These are phyloP conservation scores for Triangularia setosa DNA, from an alignment of 2,329 filamentous ascomycete genomes.

Conservation along the genomic window DNA sequence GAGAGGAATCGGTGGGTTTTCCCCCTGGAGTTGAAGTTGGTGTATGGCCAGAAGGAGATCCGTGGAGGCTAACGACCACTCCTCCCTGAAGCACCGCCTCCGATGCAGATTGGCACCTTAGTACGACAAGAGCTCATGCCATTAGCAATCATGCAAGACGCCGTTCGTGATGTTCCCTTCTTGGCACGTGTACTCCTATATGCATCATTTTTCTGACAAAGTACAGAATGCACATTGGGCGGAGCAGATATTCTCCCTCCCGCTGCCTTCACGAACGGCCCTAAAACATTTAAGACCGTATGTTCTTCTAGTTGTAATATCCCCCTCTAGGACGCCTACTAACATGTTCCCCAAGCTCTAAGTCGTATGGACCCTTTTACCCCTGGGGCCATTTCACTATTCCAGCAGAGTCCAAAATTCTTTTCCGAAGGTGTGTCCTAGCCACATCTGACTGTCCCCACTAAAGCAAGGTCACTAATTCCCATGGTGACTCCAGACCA, in stretches of 20 bases:
- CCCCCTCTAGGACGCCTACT: neutral
- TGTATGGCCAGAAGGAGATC: neutral
- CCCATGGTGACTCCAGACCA: slow-evolving; percentile 33
- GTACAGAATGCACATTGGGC: slow-evolving; percentile 55
- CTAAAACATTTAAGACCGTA: slow-evolving; percentile 40
- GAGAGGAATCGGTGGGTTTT: slow-evolving; percentile 48
- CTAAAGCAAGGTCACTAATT: neutral
- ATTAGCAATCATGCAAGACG: slow-evolving; percentile 25
- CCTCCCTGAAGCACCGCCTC: slow-evolving; percentile 32
- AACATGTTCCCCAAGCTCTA: slow-evolving; percentile 36
- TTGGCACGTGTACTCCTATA: neutral
- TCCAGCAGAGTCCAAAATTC: slow-evolving; percentile 44
- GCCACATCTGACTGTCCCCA: neutral
- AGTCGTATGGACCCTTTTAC: slow-evolving; percentile 44
- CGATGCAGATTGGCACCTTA: slow-evolving; percentile 33
- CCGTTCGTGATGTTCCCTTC: slow-evolving; percentile 10
- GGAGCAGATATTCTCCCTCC: slow-evolving; percentile 55
- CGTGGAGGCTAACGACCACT: neutral
- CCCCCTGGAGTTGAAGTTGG: neutral
- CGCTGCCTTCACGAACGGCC: slow-evolving; percentile 47
- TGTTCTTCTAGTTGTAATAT: slow-evolving; percentile 8
- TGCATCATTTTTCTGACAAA: neutral
- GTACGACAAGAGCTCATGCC: slow-evolving; percentile 33
- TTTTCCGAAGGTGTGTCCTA: slow-evolving; percentile 50
- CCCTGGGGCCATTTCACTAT: slow-evolving; percentile 43